Percentiles rank a stretch among this genome's conserved stretches.
Conservation (phyloP, 2,329 filamentous ascomycete species). For the Leptographium galeiforme region DNA sequence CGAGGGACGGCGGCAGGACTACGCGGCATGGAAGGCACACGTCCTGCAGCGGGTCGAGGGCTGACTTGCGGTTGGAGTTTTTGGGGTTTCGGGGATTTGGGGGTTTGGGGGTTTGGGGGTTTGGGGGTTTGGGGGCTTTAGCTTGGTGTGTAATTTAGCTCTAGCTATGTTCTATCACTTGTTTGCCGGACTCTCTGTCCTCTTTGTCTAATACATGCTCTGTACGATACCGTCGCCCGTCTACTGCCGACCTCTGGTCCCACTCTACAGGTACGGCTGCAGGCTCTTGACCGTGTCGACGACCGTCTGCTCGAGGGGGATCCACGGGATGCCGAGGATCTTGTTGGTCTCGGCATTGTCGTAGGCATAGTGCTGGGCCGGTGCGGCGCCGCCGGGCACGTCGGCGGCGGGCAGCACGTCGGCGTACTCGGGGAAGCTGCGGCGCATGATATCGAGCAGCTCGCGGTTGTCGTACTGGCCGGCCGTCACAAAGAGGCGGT, state of each 20-base stretch:
- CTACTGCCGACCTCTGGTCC: background rate
- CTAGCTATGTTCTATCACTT: too few species aligned
- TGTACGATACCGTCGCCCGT: background rate
- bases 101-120: too few species aligned
- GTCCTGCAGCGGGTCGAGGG: conserved; percentile 39
- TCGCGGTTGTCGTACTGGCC: conserved; percentile 33
- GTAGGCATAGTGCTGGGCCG: conserved; percentile 32
- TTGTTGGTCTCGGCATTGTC: conserved; percentile 47
- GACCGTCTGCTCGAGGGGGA: conserved; percentile 44
- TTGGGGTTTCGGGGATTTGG: too few species aligned
- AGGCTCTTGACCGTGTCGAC: conserved; percentile 52
- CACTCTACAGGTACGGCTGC: conserved; percentile 19
- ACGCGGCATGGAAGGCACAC: conserved; percentile 47
- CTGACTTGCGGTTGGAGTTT: too few species aligned
- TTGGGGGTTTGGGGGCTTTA: too few species aligned
- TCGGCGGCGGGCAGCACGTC: conserved; percentile 32
- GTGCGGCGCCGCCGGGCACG: conserved; percentile 27
- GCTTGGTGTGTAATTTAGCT: too few species aligned
- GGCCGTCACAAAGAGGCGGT: conserved; percentile 35
- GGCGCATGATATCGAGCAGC: conserved; percentile 28
- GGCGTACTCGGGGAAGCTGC: conserved; percentile 35
- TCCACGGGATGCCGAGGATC: conserved; percentile 50
- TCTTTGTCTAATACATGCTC: too few species aligned
- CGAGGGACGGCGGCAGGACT: conserved; percentile 47
- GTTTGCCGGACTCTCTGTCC: too few species aligned